phyloP scores from a whole-genome alignment of 352 stramenopile genomes.

The Globisporangium radiosum region DNA sequence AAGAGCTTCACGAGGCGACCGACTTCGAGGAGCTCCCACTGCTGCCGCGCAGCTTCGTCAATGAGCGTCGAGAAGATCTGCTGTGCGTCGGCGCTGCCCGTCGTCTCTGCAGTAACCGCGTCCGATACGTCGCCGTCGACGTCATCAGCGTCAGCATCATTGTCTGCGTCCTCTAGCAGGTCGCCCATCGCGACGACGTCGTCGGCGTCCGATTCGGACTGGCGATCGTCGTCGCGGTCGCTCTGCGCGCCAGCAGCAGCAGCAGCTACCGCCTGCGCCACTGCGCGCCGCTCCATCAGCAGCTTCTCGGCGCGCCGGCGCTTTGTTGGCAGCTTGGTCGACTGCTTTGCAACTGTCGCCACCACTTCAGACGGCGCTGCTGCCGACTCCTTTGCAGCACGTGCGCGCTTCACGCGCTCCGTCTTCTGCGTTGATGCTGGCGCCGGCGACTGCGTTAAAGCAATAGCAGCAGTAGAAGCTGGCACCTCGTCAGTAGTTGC shows the following conservation, averaged over 20 bases:
- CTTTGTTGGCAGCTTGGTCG: background rate
- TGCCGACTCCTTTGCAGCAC: too few species aligned
- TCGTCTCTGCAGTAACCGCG: slow-evolving; percentile 5
- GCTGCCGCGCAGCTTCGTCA: slow-evolving; percentile 62
- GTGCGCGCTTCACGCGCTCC: too few species aligned
- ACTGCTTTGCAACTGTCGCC: background rate
- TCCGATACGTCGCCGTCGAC: background rate
- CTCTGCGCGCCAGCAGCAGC: background rate
- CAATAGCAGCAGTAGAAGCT: too few species aligned
- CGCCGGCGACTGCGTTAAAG: too few species aligned
- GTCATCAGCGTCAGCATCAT: background rate
- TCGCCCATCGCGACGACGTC: background rate
- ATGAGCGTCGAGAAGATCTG: slow-evolving; percentile 71
- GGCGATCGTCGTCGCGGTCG: background rate
- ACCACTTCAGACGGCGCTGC: background rate
- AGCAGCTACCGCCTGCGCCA: background rate
- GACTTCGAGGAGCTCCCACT: slow-evolving; percentile 75
- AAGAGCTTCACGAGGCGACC: slow-evolving; percentile 79
- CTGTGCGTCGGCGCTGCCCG: slow-evolving; percentile 2
- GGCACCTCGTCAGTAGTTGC: too few species aligned
- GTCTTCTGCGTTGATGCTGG: too few species aligned
- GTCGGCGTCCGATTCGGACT: background rate
- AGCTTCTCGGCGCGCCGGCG: background rate
- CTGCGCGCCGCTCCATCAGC: background rate
- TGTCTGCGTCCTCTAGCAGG: background rate